phyloP scores from a whole-genome alignment of 805 yeast species.

The Yarrowia sp. region DNA sequence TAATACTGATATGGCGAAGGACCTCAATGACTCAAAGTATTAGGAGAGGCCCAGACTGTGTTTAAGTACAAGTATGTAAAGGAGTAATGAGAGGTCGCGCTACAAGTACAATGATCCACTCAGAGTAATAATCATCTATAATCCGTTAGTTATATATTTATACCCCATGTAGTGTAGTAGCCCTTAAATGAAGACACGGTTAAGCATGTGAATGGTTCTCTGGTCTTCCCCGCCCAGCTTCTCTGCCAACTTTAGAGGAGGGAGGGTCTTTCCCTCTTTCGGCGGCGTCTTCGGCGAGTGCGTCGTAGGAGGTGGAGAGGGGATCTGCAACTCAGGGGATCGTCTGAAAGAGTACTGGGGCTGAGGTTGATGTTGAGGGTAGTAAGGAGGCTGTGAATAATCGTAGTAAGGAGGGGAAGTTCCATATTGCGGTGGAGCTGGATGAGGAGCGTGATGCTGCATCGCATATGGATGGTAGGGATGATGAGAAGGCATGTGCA shows the following conservation, averaged over 20 bases:
- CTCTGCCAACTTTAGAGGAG: slow-evolving; percentile 10
- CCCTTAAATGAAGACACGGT: slow-evolving; percentile 8
- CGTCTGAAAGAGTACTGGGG: slow-evolving; percentile 11
- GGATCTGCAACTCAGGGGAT: slow-evolving; percentile 14
- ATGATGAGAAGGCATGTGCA: slow-evolving; percentile 15
- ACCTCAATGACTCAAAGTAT: too few relatives aligned
- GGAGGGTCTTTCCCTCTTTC: slow-evolving; percentile 9
- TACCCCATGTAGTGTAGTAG: not conserved
- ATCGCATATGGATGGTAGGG: slow-evolving; percentile 13
- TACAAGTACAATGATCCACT: not conserved
- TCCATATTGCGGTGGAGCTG: slow-evolving; percentile 12
- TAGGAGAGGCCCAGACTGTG: too few relatives aligned
- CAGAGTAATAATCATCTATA: not conserved
- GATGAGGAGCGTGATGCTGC: not conserved
- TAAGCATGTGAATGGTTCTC: slow-evolving; percentile 18
- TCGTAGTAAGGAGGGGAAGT: slow-evolving; percentile 15
- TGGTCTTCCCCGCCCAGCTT: slow-evolving; percentile 20
- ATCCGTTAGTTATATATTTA: slow-evolving; percentile 9
- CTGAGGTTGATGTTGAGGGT: not conserved
- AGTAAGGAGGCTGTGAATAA: not conserved
- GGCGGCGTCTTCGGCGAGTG: slow-evolving; percentile 19
- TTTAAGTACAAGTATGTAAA: too few relatives aligned
- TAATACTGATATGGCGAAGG: too few relatives aligned
- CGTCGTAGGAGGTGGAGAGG: slow-evolving; percentile 13
- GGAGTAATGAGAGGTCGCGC: not conserved